Evolutionary conservation across 352 stramenopile genomes (phyloP).

Genomic region (Phytophthora cactorum): DNA sequence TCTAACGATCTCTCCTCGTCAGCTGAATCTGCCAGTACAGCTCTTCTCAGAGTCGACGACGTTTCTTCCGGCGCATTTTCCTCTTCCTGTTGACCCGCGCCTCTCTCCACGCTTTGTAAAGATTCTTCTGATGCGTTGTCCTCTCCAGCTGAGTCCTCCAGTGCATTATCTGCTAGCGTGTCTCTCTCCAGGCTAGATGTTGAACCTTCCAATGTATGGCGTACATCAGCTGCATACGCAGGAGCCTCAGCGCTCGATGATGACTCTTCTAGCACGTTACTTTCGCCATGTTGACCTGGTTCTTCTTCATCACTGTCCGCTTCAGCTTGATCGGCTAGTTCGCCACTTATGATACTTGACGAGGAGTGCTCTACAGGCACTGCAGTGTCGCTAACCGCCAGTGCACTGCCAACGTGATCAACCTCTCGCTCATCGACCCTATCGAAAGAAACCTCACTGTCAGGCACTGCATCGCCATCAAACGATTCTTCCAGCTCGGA

Average conservation of each 20-base stretch:
- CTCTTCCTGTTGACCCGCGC: not conserved
- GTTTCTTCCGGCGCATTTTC: slow-evolving; percentile 1
- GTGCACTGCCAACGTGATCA: not conserved
- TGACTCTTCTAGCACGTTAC: slow-evolving; percentile 5
- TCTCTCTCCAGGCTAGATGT: not conserved
- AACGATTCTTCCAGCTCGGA: not conserved
- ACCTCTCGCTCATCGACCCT: not conserved
- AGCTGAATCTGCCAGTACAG: not conserved
- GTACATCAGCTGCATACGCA: not conserved
- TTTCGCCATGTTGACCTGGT: not conserved
- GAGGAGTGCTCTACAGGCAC: too few relatives aligned
- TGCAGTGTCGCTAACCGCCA: too few relatives aligned
- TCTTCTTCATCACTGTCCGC: not conserved
- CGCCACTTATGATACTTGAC: too few relatives aligned
- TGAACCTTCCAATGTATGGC: not conserved
- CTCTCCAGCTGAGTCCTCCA: slow-evolving; percentile 14
- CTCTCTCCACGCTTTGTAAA: not conserved
- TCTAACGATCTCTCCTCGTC: slow-evolving; percentile 2
- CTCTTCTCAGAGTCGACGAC: not conserved
- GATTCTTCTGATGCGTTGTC: not conserved
- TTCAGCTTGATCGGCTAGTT: too few relatives aligned
- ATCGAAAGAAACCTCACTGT: slow-evolving; percentile 5
- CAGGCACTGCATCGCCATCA: slow-evolving; percentile 9
- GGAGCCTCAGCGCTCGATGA: not conserved
- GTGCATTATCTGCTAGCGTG: not conserved